Evolutionary conservation across 2,329 filamentous ascomycete species (phyloP), one percentile per base, ranked within the genome.

Genomic region (Fusarium secorum): DNA sequence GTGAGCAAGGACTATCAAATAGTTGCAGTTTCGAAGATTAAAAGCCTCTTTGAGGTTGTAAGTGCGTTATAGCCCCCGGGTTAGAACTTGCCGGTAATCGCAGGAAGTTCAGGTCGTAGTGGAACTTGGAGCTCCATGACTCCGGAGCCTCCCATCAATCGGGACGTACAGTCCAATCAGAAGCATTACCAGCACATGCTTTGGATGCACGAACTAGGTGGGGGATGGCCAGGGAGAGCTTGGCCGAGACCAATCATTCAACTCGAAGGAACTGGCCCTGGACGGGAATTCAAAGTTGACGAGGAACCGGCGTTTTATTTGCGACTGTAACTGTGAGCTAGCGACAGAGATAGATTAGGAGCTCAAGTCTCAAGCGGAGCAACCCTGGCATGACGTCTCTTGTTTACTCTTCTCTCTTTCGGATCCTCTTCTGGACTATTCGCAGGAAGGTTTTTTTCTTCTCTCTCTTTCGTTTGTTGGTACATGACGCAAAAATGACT

Each of bases 141-240:
- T 75, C 73, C 75, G 77, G 69, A 75, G 73, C 68, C 74, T 73
- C 74, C 71, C 72, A 75, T 74, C 64, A 65, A 66, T 45, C 67
- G 65, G 65, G 59, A 49, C 53, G 44, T 66, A 73, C 77, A 79
- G 60, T 68, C 78, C 78, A 79, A 79, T 78, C 71, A 78, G 64
- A 60, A 54, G 48, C 53, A 66, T 69, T 73, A 66, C 68, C 68
- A 72, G 69, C 60, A 66, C 66, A 66, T 67, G 60, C 60, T 65
- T 61, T 60, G 64, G 57, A 68, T 72, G 72, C 64, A 67, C 65
- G 62, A 66, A 61, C 59, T 68, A 57, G 60, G 73, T 68, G 71
- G 71, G 65, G 72, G 71, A 45, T 51, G 51, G 55, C 46, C 46
- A 64, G 68, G 52, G 64, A 71, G 64, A 51, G 56, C 26, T 41